Percentiles rank a stretch among this genome's conserved stretches.
These are phyloP conservation scores for Leptographium galeiforme DNA, from an alignment of 2,329 filamentous ascomycete species.

Conservation along the genomic window DNA sequence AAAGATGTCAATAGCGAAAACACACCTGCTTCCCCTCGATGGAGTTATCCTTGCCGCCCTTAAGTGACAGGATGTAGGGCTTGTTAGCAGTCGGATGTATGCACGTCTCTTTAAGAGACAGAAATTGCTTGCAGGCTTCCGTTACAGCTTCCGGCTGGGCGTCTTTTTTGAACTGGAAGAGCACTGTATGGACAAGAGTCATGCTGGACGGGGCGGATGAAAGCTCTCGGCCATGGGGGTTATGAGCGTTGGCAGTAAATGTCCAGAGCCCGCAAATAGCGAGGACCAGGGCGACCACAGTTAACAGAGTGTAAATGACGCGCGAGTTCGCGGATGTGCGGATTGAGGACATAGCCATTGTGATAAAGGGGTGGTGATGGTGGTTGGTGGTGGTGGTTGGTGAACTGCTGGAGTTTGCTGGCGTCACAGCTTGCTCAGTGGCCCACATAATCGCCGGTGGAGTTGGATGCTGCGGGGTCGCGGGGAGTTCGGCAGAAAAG, in stretches of 20 bases:
- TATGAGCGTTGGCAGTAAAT: neutral
- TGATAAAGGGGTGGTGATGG: too few species aligned
- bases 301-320: neutral
- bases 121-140: conserved; percentile 19
- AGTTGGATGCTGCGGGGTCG: neutral
- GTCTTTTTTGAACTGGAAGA: conserved; percentile 2
- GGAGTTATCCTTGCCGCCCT: conserved; percentile 49
- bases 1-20: neutral
- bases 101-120: conserved; percentile 45
- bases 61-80: conserved; percentile 45
- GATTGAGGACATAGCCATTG: neutral
- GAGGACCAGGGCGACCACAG: neutral
- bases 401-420: too few species aligned
- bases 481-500: neutral
- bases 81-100: conserved; percentile 44
- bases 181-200: conserved; percentile 1
- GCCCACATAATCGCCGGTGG: neutral
- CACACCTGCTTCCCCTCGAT: conserved; percentile 45
- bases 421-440: neutral
- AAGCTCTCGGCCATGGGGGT: neutral
- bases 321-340: neutral
- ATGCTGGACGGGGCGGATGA: neutral
- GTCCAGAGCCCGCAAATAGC: neutral
- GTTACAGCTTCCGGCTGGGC: neutral
- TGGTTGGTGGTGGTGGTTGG: neutral